Evolutionary conservation across 2,329 filamentous ascomycete genomes (phyloP).

Genomic region (Talaromyces albobiverticillius): DNA sequence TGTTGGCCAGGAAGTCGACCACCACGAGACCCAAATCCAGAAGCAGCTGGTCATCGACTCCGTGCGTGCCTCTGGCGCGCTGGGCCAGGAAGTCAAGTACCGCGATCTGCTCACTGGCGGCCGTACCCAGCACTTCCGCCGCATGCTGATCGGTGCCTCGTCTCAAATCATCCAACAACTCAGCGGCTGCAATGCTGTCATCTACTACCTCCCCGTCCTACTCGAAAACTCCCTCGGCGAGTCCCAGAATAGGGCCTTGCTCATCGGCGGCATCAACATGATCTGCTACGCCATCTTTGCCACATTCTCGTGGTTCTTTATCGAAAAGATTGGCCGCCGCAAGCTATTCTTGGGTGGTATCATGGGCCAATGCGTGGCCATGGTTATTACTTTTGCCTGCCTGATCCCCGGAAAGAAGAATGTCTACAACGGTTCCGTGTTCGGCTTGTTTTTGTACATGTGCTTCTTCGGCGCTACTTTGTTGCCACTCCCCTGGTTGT

Average conservation of each 20-base stretch:
- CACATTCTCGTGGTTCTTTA: constrained; percentile 37
- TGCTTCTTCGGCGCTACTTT: constrained; percentile 66
- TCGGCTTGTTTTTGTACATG: constrained; percentile 68
- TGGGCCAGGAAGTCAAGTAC: constrained; percentile 51
- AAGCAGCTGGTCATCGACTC: constrained; percentile 68
- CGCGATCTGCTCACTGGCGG: constrained; percentile 36
- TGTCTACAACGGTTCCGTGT: constrained; percentile 42
- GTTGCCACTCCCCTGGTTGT: constrained; percentile 61
- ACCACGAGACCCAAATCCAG: constrained; percentile 54
- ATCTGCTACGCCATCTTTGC: constrained; percentile 29
- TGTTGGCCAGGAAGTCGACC: constrained; percentile 43
- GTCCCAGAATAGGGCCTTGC: constrained; percentile 32
- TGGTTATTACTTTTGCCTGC: constrained; percentile 40
- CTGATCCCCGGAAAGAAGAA: constrained; percentile 29
- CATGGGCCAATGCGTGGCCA: constrained; percentile 36
- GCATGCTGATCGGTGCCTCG: constrained; percentile 23
- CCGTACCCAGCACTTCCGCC: constrained; percentile 23
- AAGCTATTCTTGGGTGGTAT: constrained; percentile 41
- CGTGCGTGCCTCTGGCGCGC: constrained; percentile 59
- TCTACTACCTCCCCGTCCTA: constrained; percentile 41
- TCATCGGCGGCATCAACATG: constrained; percentile 47
- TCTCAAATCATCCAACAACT: constrained; percentile 40
- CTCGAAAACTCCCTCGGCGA: constrained; percentile 40
- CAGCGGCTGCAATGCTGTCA: constrained; percentile 42
- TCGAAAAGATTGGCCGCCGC: constrained; percentile 46